Conservation (phyloP, 1,139 yeast genomes). For the Suhomyces kunorum region DNA sequence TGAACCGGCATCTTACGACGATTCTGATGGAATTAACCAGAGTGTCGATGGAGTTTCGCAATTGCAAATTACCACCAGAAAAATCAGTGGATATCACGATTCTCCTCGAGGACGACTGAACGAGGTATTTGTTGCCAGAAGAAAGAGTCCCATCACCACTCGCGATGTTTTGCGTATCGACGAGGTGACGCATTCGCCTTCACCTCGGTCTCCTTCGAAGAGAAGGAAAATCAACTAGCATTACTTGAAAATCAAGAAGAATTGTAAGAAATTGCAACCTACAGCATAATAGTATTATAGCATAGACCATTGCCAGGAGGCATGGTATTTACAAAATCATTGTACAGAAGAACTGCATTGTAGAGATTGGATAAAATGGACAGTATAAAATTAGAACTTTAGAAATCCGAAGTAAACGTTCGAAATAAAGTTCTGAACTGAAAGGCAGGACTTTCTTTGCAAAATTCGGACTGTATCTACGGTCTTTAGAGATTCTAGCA, state of each 20-base stretch:
- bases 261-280: no score
- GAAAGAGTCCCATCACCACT: slow-evolving; percentile 1
- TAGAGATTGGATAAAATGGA: no score
- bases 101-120: slow-evolving; percentile 5
- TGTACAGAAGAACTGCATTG: no score
- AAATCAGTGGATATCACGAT: not conserved
- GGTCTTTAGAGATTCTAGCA: not conserved
- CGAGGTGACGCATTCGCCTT: slow-evolving; percentile 1
- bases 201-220: slow-evolving; percentile 12
- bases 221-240: slow-evolving; percentile 10
- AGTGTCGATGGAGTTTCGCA: slow-evolving; percentile 19
- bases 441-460: no score
- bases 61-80: slow-evolving; percentile 11
- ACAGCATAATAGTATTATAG: not conserved
- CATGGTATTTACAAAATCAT: not conserved
- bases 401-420: no score
- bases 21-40: slow-evolving; percentile 15
- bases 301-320: not conserved
- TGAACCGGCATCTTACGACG: slow-evolving; percentile 3
- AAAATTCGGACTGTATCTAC: no score
- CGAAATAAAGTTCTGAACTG: no score
- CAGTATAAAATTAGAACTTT: no score
- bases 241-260: no score
- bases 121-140: not conserved
- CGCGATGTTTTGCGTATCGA: not conserved